phyloP scores from a whole-genome alignment of 805 yeast species.

The Kazachstania taianensis region DNA sequence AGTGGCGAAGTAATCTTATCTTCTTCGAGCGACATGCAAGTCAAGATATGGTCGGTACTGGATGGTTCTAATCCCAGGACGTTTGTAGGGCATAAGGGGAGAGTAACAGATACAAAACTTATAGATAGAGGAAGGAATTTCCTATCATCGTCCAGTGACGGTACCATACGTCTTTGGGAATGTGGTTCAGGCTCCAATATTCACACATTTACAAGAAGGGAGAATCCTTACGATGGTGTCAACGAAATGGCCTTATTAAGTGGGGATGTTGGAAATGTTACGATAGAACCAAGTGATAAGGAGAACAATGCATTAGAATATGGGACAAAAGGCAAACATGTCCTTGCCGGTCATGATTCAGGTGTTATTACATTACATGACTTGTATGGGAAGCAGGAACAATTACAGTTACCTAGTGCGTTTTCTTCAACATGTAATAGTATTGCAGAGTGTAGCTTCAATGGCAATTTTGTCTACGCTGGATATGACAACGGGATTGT shows the following conservation, averaged over 20 bases:
- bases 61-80: conserved; percentile 42
- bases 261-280: neutral
- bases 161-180: conserved; percentile 57
- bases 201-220: conserved; percentile 32
- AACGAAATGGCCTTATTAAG: conserved; percentile 15
- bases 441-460: conserved; percentile 3
- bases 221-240: conserved; percentile 30
- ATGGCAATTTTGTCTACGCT: conserved; percentile 16
- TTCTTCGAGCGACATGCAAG: conserved; percentile 46
- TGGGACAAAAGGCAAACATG: conserved; percentile 38
- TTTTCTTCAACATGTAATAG: conserved; percentile 20
- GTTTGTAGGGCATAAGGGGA: conserved; percentile 39
- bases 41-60: conserved; percentile 50
- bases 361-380: conserved; percentile 36
- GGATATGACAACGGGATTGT: conserved; percentile 31
- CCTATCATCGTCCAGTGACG: conserved; percentile 45
- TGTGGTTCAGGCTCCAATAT: conserved; percentile 45
- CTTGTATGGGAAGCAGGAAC: conserved; percentile 21
- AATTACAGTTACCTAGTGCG: conserved; percentile 19
- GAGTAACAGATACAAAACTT: conserved; percentile 40
- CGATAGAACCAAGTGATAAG: neutral
- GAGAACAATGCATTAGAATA: conserved; percentile 31
- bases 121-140: conserved; percentile 63
- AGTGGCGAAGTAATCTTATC: conserved; percentile 52
- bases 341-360: conserved; percentile 35